phyloP scores from a whole-genome alignment of 2,329 filamentous ascomycete species.

The Cytospora piceicola region DNA sequence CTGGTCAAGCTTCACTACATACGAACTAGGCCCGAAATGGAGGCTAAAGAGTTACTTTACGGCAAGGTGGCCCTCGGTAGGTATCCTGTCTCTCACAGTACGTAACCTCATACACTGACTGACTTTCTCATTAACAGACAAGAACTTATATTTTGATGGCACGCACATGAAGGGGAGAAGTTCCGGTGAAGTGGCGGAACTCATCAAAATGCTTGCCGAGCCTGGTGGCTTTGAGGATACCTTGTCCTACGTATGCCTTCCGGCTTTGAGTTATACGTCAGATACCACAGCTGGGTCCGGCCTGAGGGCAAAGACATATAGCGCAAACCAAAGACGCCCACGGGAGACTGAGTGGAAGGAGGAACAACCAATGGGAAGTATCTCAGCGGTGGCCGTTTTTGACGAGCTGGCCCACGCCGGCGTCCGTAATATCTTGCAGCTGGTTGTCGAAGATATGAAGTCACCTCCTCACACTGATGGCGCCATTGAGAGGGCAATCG shows the following conservation, averaged over 20 bases:
- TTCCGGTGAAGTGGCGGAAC: neutral
- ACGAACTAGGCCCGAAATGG: neutral
- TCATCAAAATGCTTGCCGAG: neutral
- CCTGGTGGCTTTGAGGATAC: constrained; percentile 15
- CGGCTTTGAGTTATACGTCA: neutral
- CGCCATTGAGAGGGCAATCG: constrained; percentile 9
- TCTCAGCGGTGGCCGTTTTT: constrained; percentile 1
- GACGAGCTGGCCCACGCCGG: constrained; percentile 8
- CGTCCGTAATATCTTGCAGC: constrained; percentile 4
- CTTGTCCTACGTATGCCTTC: constrained; percentile 5
- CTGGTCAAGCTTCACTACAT: constrained; percentile 17
- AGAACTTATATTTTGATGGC: constrained; percentile 9
- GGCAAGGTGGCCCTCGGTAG: constrained; percentile 2
- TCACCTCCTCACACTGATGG: constrained; percentile 6
- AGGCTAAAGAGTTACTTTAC: constrained; percentile 12
- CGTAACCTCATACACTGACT: neutral
- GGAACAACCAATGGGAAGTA: neutral
- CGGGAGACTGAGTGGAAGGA: neutral
- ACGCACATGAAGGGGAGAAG: neutral
- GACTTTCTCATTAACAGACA: neutral
- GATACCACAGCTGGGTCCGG: neutral
- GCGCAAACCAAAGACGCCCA: constrained; percentile 2
- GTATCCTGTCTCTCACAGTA: neutral
- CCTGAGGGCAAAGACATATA: neutral
- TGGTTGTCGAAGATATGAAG: constrained; percentile 1